A percentile compares a stretch with the other conserved stretches of the same genome.
Evolutionary conservation across 2,329 filamentous ascomycete genomes (phyloP).

Genomic region (Samsoniella hepiali): DNA sequence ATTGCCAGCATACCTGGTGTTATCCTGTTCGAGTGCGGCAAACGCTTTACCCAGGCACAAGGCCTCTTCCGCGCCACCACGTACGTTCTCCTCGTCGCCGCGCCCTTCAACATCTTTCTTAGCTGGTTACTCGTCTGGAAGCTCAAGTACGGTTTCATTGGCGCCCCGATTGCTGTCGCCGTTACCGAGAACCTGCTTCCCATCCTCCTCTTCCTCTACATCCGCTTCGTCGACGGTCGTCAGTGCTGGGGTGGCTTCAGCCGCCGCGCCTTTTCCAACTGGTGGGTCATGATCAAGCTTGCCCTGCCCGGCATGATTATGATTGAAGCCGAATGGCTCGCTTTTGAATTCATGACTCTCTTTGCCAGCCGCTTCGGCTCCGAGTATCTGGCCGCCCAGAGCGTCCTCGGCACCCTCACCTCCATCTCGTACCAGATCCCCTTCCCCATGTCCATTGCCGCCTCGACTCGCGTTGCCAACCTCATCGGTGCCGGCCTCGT

Average conservation of each 20-base stretch:
- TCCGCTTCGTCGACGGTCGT: conserved; percentile 67
- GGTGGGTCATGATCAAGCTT: conserved; percentile 78
- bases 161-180: conserved; percentile 76
- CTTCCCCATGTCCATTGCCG: conserved; percentile 85
- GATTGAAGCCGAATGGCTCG: conserved; percentile 90
- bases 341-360: conserved; percentile 89
- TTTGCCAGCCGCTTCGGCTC: conserved; percentile 75
- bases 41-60: conserved; percentile 79
- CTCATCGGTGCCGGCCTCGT: conserved; percentile 84
- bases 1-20: conserved; percentile 73
- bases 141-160: conserved; percentile 66
- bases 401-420: conserved; percentile 73
- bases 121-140: conserved; percentile 79
- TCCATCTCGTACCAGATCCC: conserved; percentile 86
- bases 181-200: conserved; percentile 77
- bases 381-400: conserved; percentile 81
- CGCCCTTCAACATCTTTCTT: conserved; percentile 72
- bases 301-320: conserved; percentile 87
- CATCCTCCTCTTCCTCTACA: conserved; percentile 72
- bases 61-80: conserved; percentile 76
- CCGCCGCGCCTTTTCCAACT: conserved; percentile 66
- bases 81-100: conserved; percentile 72
- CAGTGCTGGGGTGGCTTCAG: conserved; percentile 86
- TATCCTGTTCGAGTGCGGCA: conserved; percentile 72
- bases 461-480: conserved; percentile 85